Evolutionary conservation across 2,329 filamentous ascomycete genomes (phyloP), one percentile per base, ranked within the genome.

Genomic region (Blastomyces parvus): DNA sequence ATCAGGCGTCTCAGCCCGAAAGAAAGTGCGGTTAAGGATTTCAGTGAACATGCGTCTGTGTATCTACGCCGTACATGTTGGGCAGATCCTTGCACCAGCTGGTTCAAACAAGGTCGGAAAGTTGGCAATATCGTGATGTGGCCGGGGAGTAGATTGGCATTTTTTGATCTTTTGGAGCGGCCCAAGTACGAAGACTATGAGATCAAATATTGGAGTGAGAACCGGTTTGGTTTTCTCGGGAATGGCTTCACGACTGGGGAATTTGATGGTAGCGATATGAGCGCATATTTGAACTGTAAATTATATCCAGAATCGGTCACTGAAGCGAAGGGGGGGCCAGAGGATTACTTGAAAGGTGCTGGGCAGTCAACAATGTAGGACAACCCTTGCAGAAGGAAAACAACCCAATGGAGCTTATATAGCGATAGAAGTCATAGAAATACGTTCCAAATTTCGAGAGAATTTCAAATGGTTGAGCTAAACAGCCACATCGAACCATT

Each of bases 61-160:
- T 66, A 65, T 33, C 40, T 68, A 30, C 50, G 64, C 25, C 63
- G 63, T 59, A 65, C 64, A 9, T 60, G 63, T 36, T 68, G 64
- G 63, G 59, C 63, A 6, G 64, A 65, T 38, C 60, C 62, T 9
- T 68, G 67, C 46, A 63, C 69, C 64, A 46, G 68, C 64, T 61
- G 67, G 67, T 68, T 66, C 59, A 67, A 67, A 62, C 68, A 70
- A 53, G 68, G 68, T 13, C 66, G 61, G 46, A 66, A 64, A 60
- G 66, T 67, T 50, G 69, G 69, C 11, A 65, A 66, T 33, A 62
- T 68, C 40, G 66, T 66, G 30, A 64, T 69, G 50, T 71, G 69
- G 68, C 70, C 70, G 11, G 70, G 69, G 36, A 67, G 61, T 14
- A 63, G 69, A 19, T 60, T 72, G 22, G 62, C 64, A 0, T 67